phyloP scores from a whole-genome alignment of 106 monocot species.

The Vanilla planifolia region DNA sequence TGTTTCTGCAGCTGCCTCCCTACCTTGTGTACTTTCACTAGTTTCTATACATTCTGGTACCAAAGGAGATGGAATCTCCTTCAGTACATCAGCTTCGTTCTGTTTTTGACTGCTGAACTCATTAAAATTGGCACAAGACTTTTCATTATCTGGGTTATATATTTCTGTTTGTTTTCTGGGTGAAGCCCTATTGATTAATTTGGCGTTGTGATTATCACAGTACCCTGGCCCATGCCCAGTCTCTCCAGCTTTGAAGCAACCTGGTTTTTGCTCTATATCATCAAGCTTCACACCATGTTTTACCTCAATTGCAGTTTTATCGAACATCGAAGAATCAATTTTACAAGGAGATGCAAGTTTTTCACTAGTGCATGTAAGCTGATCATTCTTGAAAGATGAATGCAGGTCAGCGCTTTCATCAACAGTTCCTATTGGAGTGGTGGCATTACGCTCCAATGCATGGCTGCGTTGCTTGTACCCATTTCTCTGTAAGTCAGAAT shows the following conservation, averaged over 20 bases:
- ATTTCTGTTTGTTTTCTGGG: slow-evolving; percentile 14
- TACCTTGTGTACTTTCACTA: slow-evolving; percentile 7
- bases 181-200: background rate
- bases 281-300: background rate
- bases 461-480: slow-evolving; percentile 67
- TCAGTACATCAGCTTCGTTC: slow-evolving; percentile 7
- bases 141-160: slow-evolving; percentile 5
- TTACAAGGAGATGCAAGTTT: background rate
- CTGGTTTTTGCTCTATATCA: background rate
- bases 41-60: background rate
- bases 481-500: slow-evolving; percentile 46
- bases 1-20: background rate
- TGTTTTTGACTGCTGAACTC: background rate
- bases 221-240: background rate
- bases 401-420: slow-evolving; percentile 13
- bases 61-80: slow-evolving; percentile 10
- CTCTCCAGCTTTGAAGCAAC: background rate
- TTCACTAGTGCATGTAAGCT: background rate
- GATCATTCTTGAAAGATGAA: background rate
- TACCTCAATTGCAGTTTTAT: background rate
- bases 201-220: background rate
- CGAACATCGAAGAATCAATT: background rate
- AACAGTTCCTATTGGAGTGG: slow-evolving; percentile 4
- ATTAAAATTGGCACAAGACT: slow-evolving; percentile 4
- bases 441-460: slow-evolving; percentile 42